Evolutionary conservation across 306 rosid genomes (phyloP).

Genomic region (Spatholobus suberectus): DNA sequence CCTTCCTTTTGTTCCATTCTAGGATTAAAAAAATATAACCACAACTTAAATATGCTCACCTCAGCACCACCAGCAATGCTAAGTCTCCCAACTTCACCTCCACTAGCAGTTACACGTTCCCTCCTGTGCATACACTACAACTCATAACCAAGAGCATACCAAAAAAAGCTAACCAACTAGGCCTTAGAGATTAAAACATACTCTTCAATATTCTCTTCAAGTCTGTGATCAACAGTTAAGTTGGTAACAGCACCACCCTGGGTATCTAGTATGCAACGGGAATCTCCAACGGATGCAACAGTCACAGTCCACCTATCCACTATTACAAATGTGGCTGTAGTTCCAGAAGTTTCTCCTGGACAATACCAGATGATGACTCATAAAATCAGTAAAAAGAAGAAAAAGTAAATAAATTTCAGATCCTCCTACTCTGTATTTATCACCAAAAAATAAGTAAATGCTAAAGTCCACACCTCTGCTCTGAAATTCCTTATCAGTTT

Average conservation of each 20-base stretch:
- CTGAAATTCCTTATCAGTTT: constrained; percentile 96
- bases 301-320: constrained; percentile 99
- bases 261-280: constrained; percentile 92
- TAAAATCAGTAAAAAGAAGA: constrained; percentile 30
- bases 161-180: constrained; percentile 8
- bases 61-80: constrained; percentile 93
- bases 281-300: constrained; percentile 97
- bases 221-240: constrained; percentile 94
- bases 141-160: constrained; percentile 21
- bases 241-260: constrained; percentile 84
- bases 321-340: constrained; percentile 92
- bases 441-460: constrained; percentile 25
- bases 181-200: constrained; percentile 41
- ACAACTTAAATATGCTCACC: constrained; percentile 56
- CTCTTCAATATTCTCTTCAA: constrained; percentile 96
- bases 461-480: constrained; percentile 65
- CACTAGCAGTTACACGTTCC: constrained; percentile 94
- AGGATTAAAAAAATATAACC: background rate
- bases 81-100: constrained; percentile 97
- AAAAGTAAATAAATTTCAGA: constrained; percentile 32
- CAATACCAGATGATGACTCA: constrained; percentile 20
- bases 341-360: constrained; percentile 97
- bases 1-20: background rate
- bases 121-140: constrained; percentile 60
- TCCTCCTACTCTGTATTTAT: constrained; percentile 55